Percentiles rank a stretch among this genome's conserved stretches.
phyloP scores from a whole-genome alignment of 2,329 filamentous ascomycete species.

The Shiraia sp. region DNA sequence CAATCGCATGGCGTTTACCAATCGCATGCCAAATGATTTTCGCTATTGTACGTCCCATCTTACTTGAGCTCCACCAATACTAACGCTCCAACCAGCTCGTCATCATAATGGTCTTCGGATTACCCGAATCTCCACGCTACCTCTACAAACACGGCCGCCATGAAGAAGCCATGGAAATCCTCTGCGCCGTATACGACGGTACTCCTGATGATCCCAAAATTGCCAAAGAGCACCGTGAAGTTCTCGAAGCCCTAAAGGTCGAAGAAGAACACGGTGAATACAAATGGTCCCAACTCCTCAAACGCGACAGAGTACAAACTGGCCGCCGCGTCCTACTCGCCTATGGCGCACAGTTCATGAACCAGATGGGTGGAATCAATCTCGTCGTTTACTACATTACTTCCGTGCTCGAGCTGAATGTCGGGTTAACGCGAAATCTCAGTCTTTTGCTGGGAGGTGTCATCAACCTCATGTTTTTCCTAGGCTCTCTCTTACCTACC shows the following conservation, averaged over 20 bases:
- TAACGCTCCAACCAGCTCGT: slow-evolving; percentile 27
- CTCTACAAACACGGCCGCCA: slow-evolving; percentile 40
- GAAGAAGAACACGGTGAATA: slow-evolving; percentile 46
- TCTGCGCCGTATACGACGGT: slow-evolving; percentile 53
- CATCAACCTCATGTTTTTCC: slow-evolving; percentile 36
- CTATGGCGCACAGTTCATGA: slow-evolving; percentile 48
- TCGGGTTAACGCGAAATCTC: slow-evolving; percentile 50
- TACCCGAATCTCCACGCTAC: slow-evolving; percentile 32
- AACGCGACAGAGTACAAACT: slow-evolving; percentile 46
- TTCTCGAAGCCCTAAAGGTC: slow-evolving; percentile 42
- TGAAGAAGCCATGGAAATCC: slow-evolving; percentile 54
- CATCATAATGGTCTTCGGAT: slow-evolving; percentile 47
- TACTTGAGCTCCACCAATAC: neutral
- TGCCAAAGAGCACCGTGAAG: slow-evolving; percentile 52
- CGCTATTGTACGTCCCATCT: slow-evolving; percentile 32
- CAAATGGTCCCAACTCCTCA: slow-evolving; percentile 45
- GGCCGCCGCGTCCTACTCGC: slow-evolving; percentile 45
- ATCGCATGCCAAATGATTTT: slow-evolving; percentile 53
- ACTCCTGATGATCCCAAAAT: slow-evolving; percentile 59
- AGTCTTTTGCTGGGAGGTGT: slow-evolving; percentile 54
- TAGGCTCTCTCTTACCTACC: slow-evolving; percentile 41
- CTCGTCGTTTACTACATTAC: slow-evolving; percentile 51
- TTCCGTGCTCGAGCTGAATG: slow-evolving; percentile 51
- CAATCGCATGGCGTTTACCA: slow-evolving; percentile 52
- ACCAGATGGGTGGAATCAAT: slow-evolving; percentile 46